phyloP scores from a whole-genome alignment of 331 rosid genomes.

The Rosa hybrid region DNA sequence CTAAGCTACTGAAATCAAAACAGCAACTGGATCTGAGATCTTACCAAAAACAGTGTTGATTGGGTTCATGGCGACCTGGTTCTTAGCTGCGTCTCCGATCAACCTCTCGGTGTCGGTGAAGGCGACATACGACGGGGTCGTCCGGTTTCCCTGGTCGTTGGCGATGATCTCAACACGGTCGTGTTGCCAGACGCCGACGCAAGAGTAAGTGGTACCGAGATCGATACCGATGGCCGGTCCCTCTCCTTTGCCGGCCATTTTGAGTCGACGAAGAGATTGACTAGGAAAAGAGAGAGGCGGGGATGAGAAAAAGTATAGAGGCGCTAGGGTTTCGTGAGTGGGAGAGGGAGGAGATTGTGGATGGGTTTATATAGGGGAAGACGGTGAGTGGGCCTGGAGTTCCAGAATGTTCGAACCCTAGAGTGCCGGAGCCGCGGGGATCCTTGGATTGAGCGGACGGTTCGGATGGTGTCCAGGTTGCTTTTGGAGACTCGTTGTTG shows the following conservation, averaged over 20 bases:
- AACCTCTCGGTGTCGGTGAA: conserved; percentile 77
- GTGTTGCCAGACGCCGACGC: conserved; percentile 92
- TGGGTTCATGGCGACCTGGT: conserved; percentile 92
- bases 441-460: conserved; percentile 6
- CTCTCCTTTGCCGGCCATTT: conserved; percentile 84
- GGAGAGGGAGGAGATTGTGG: background rate
- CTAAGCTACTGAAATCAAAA: background rate
- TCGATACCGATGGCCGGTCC: conserved; percentile 92
- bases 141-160: conserved; percentile 82
- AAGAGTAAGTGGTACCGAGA: conserved; percentile 85
- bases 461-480: background rate
- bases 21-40: conserved; percentile 21
- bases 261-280: background rate
- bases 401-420: conserved; percentile 46
- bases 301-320: background rate
- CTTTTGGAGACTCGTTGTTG: conserved; percentile 4
- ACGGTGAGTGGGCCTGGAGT: background rate
- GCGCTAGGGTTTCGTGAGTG: conserved; percentile 23
- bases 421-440: conserved; percentile 11
- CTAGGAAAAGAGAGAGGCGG: background rate
- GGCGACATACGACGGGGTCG: conserved; percentile 79
- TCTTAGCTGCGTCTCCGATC: conserved; percentile 87
- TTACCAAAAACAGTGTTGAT: conserved; percentile 81
- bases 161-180: conserved; percentile 86
- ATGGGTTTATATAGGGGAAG: conserved; percentile 23